phyloP scores from a whole-genome alignment of 2,329 filamentous ascomycete genomes.

The Aspergillus versicolor region DNA sequence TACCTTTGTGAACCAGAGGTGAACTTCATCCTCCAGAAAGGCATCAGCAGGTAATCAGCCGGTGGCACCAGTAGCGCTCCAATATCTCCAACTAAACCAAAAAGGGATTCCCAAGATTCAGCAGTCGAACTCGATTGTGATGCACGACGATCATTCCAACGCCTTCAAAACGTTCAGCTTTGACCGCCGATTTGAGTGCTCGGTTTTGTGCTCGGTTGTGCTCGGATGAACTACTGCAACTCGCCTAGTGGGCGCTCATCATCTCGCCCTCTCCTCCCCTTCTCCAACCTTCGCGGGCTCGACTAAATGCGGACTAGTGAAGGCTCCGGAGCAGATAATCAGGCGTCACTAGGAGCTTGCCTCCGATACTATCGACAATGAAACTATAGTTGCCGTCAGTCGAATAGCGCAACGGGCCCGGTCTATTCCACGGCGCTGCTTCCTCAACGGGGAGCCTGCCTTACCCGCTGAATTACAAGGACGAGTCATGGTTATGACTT shows the following conservation, averaged over 20 bases:
- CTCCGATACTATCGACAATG: slow-evolving; percentile 1
- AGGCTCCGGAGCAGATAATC: slow-evolving; percentile 4
- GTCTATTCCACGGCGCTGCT: neutral
- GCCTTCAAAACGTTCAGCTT: slow-evolving; percentile 21
- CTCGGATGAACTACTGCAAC: slow-evolving; percentile 24
- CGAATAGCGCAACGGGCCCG: neutral
- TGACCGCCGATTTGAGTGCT: slow-evolving; percentile 11
- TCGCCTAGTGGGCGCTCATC: slow-evolving; percentile 18
- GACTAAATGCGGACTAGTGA: neutral
- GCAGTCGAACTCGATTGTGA: slow-evolving; percentile 5
- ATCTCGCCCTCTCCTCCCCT: neutral
- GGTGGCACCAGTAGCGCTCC: neutral
- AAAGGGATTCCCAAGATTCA: slow-evolving; percentile 1
- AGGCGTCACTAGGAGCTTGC: neutral
- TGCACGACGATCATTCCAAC: slow-evolving; percentile 24
- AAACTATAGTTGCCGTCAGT: slow-evolving; percentile 1
- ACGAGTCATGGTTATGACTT: neutral
- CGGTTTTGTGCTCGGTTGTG: slow-evolving; percentile 21
- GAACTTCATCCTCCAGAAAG: neutral
- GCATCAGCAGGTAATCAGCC: neutral
- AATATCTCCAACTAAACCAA: neutral
- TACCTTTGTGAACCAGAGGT: neutral
- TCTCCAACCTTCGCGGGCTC: neutral
- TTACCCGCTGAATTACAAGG: neutral
- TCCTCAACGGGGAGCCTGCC: neutral